A percentile compares a stretch with the other conserved stretches of the same genome.
Conservation (phyloP, 208 protist genomes). For the Acanthamoeba triangularis region DNA sequence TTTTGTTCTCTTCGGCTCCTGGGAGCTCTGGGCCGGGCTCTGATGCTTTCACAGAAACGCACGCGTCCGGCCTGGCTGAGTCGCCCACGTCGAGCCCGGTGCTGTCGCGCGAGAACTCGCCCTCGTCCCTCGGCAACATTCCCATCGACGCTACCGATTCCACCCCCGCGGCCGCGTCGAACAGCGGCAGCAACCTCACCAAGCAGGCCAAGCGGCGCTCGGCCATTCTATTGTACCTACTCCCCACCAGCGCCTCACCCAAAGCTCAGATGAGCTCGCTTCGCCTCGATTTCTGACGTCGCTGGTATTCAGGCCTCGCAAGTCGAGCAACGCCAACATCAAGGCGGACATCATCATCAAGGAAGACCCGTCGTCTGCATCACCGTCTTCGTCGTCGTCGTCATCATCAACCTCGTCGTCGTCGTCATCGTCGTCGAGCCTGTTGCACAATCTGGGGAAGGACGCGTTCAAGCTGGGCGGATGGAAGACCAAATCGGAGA, state of each 20-base stretch:
- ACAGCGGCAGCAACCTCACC: neutral
- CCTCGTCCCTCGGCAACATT: neutral
- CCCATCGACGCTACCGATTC: neutral
- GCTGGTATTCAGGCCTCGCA: neutral
- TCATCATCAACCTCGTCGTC: neutral
- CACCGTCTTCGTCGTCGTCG: neutral
- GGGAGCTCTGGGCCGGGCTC: too few species aligned
- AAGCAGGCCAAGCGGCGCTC: neutral
- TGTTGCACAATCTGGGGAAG: neutral
- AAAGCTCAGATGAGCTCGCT: neutral
- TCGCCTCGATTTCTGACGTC: neutral
- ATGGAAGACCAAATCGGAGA: constrained; percentile 30
- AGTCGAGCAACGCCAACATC: neutral
- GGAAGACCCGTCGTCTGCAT: neutral
- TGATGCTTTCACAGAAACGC: neutral
- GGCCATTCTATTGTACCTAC: neutral
- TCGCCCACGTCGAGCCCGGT: neutral
- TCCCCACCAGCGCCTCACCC: neutral
- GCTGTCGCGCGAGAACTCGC: constrained; percentile 1
- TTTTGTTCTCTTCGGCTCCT: too few species aligned
- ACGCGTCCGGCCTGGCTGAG: neutral
- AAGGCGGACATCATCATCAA: constrained; percentile 3
- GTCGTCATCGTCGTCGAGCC: neutral
- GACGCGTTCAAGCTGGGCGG: constrained; percentile 24
- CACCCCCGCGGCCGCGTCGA: neutral